Base-by-base conservation (phyloP, 352 stramenopile genomes). In the Phytophthora citrophthora region DNA sequence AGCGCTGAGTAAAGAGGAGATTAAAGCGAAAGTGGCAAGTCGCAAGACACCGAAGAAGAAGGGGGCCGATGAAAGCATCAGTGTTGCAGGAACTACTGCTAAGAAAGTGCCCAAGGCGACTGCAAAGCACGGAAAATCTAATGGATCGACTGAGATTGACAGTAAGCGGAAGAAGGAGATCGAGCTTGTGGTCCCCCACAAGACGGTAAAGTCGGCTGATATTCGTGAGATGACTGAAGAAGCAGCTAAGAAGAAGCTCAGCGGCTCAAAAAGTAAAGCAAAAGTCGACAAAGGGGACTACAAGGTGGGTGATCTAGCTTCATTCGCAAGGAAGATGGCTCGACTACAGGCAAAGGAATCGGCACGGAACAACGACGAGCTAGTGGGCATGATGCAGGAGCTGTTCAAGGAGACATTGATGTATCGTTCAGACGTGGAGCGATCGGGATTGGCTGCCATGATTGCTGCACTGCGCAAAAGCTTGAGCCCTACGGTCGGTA, bases 91-190 rank as follows among this genome's bases (percentile, higher is more conserved):
- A 38, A 60, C 50, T 15, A 54, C 54, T 1, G 60, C 59, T 0
- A 89, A 89, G 57, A 89, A 90, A 38, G 32, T 61, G 1, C 15
- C 46, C 1, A 84, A 78, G 48, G 20, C 65, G 11, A 45, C 27
- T 23, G 48, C 59, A 3, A 91, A 84, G 52, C 61, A 59, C 5
- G 38, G 43, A 2, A 85, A 88, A 54, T 16, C 68, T 2, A 67
- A 64, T 36, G 46, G 54, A 27, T 54, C 61, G 0, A 20, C 49
- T 24, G 81, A 91, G 8, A 80, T 91, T 13, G 84, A 93, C 45
- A 85, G 69, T 38, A 93, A 91, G 61, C 75, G 84, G 10, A 91
- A 91, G 70, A 91, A 91, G 26, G 82, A 91, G 54, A 93, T 93
- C 13, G 85, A 93, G 44, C 70, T 93, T 24, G 73, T 91, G 0